Percentiles rank a stretch among this genome's conserved stretches.
Evolutionary conservation across 2,329 filamentous ascomycete genomes (phyloP).

Genomic region (Cladophialophora psammophila): DNA sequence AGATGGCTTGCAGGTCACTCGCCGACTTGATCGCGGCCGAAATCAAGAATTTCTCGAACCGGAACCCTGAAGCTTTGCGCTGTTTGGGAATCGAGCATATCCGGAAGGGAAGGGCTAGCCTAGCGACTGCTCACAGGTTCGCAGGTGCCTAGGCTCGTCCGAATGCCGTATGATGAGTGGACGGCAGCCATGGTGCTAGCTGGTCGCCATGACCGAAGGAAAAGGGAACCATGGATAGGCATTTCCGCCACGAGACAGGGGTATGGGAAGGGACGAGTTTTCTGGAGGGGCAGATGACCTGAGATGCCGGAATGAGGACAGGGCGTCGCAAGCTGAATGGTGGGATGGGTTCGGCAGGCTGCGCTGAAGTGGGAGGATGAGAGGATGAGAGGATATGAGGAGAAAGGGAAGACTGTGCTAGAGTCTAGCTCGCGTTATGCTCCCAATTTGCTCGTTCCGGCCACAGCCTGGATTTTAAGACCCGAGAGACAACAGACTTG

Average conservation of each 20-base stretch:
- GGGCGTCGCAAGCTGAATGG: conserved; percentile 23
- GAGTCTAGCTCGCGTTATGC: conserved; percentile 4
- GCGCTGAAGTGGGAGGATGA: conserved; percentile 1
- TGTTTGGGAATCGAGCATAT: conserved; percentile 18
- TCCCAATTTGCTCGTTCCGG: background rate
- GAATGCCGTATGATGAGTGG: conserved; percentile 10
- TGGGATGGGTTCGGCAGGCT: conserved; percentile 6
- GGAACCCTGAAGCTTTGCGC: conserved; percentile 14
- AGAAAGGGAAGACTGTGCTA: background rate
- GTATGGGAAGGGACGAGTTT: background rate
- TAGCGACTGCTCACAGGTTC: conserved; percentile 10
- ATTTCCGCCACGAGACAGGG: conserved; percentile 33
- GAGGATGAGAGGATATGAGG: background rate
- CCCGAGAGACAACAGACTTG: background rate
- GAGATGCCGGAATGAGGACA: conserved; percentile 12
- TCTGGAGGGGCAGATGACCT: conserved; percentile 23
- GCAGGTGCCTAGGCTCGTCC: background rate
- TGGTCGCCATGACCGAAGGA: conserved; percentile 9
- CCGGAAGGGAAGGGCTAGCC: conserved; percentile 15
- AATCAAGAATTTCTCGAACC: conserved; percentile 14
- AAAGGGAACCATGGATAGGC: conserved; percentile 24
- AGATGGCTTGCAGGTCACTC: conserved; percentile 15
- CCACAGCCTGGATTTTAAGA: background rate
- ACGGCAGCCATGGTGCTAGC: conserved; percentile 6
- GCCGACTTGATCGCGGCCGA: conserved; percentile 13